Base-by-base conservation (phyloP, 2,329 filamentous ascomycete genomes). In the Penicillium expansum region DNA sequence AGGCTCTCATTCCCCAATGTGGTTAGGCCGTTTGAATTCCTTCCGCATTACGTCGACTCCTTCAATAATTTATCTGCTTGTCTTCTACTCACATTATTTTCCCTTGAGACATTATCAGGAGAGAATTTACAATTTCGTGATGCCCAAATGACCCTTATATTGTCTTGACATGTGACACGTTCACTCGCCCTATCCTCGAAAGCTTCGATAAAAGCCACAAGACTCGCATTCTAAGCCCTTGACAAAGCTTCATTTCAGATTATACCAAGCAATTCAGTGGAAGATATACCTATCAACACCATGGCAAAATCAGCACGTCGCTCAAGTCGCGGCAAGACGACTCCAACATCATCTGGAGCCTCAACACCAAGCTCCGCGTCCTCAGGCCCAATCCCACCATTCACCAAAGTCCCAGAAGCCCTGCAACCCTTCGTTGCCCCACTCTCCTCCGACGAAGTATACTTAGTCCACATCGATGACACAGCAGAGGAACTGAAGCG, bases 381-480 rank as follows among this genome's bases (percentile, higher is more conserved):
- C 47, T 56, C 64, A 33, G 72, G 73, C 6, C 70, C 71, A n/a
- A 86, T 86, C 0, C 72, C 80, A 30, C 90, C 90, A 8, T 96
- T 94, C 80, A 82, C 83, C 64, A 79, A 79, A 57, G 85, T 86
- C 0, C 84, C 90, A 0, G 72, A 83, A 48, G 79, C 81, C 32
- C 82, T 96, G 52, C 67, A 80, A 49, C 82, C 86, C 11, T 87
- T 96, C 71, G 81, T 89, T 68, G 77, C 82, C 35, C 82, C 80
- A 42, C 86, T 96, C 58, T 82, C 86, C 57, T 79, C 83, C 55
- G 77, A 83, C 55, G 85, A 90, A 73, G 82, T 96, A 71, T 96
- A 97, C 81, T 83, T 97, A 67, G 82, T 88, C 30, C 92, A 96
- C 78, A 80, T 96, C 74, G 92, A 97, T 79, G 77, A 76, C 58